phyloP scores from a whole-genome alignment of 768 basidiomycete genomes.

The Amanita molliuscula region DNA sequence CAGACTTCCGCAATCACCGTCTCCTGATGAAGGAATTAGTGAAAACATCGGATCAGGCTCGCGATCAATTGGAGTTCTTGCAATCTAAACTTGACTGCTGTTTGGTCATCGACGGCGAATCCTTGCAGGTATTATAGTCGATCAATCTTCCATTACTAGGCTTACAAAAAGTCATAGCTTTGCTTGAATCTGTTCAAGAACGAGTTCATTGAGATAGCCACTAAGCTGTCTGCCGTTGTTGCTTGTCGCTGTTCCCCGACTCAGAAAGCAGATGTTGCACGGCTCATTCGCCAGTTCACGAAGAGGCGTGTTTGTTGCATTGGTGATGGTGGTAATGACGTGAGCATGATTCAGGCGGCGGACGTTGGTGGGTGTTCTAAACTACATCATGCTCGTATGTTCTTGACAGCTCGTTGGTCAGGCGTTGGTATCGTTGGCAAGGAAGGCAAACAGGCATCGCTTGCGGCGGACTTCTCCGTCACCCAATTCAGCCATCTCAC shows the following conservation, averaged over 20 bases:
- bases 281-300: constrained; percentile 82
- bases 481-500: constrained; percentile 95
- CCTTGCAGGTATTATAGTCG: constrained; percentile 55
- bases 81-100: constrained; percentile 95
- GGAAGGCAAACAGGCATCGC: constrained; percentile 96
- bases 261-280: constrained; percentile 96
- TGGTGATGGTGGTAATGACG: constrained; percentile 98
- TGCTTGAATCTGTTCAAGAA: constrained; percentile 85
- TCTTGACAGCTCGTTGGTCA: constrained; percentile 17
- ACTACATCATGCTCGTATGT: background rate
- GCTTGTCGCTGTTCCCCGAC: constrained; percentile 98
- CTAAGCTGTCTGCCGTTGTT: constrained; percentile 91
- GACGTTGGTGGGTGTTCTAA: constrained; percentile 74
- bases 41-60: constrained; percentile 70
- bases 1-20: constrained; percentile 1
- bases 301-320: constrained; percentile 97
- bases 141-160: background rate
- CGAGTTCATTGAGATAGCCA: constrained; percentile 94
- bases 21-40: constrained; percentile 37
- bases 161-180: constrained; percentile 41
- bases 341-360: constrained; percentile 99
- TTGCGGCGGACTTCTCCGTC: constrained; percentile 98
- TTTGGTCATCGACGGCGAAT: constrained; percentile 96
- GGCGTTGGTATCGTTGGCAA: constrained; percentile 98
- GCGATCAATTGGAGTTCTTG: constrained; percentile 86